Evolutionary conservation across 352 stramenopile genomes (phyloP), one percentile per base, ranked within the genome.

Genomic region (Globisporangium echinulatum): DNA sequence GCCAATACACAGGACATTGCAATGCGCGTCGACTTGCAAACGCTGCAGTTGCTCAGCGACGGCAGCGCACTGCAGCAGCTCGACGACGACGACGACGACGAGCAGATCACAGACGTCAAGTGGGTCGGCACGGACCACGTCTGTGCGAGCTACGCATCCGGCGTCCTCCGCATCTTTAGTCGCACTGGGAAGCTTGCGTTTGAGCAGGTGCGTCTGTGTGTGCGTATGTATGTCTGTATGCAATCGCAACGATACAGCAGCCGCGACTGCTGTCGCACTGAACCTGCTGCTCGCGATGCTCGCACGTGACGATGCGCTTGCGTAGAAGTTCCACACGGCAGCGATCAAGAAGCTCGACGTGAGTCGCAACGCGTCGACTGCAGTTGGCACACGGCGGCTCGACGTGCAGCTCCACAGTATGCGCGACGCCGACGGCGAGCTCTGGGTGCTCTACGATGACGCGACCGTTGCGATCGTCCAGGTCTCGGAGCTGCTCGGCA

Each of bases 391-490:
- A 0, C 63, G 73, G 3, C 68, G 72, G 25, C 40, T 71, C 14
- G 74, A 70, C 33, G 71, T 68, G 38, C 54, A 68, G 49, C 54
- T 73, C n/a, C 46, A 61, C 46, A 47, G 55, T 33, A 58, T 69
- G 8, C 57, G 46, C 13, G 69, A 76, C 42, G 42, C 53, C 17
- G 71, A 84, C 25, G 77, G 76, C 2, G 82, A 92, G 49, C 59
- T 94, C 6, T 94, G 83, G 81, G 72, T 94, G 6, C 66, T 94
- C 2, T 92, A 90, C 58, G 71, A 75, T 6, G 85, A 94, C 54
- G 65, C 75, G 2, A 92, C 82, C 13, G 69, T 94, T n/a, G 85
- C 74, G 15, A 89, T 94, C 61, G 70, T 94, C 0, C 79, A 88
- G 44, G 54, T 90, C 0, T 77, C 82, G 11, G 79, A 92, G 49